Base-by-base conservation (phyloP, 1,139 yeast genomes). In the Pichia sp. region DNA sequence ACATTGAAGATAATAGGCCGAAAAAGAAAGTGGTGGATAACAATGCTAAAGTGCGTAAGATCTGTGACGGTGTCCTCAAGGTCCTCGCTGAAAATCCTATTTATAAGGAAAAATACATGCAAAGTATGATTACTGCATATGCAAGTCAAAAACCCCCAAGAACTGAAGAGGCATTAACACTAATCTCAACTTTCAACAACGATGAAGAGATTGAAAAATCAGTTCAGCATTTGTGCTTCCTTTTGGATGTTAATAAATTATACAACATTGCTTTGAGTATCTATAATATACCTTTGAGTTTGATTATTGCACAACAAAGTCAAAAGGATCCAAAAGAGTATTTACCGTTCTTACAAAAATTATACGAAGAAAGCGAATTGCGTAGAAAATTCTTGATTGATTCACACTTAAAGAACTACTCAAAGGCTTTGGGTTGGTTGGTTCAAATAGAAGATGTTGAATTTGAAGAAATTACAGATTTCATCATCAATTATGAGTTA, bases 281-380 rank as follows among this genome's bases (percentile, higher is more conserved):
- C 34, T 94, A 94, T 59, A 85, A 92, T 61, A 81, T 94, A 37
- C 81, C 81, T 49, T 68, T 90, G 53, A 78, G 98, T 0, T 71
- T 94, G 48, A 72, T 77, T 10, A 81, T 94, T 52, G 98, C 98
- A 0, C 97, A 94, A 62, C 92, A 88, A 59, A 88, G 97, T 0
- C 97, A 92, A 64, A 88, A 84, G 72, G 99, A 94, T 66, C 99
- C 99, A 29, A 87, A 90, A 59, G 99, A 94, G 62, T 94, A 92
- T 58, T 67, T 94, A 44, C 97, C 98, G 43, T 94, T 92, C 63
- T 71, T 94, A 54, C 95, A 88, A 58, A 75, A 79, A 45, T 69
- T 94, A 46, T 85, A 86, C 54, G 75, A 76, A 35, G 85, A 83
- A 61, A 69, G 75, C 1, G 80, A 77, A 26, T 64, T 79, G 43